These are phyloP conservation scores for Fusarium sp. DNA, from an alignment of 2,329 filamentous ascomycete species.

Conservation along the genomic window DNA sequence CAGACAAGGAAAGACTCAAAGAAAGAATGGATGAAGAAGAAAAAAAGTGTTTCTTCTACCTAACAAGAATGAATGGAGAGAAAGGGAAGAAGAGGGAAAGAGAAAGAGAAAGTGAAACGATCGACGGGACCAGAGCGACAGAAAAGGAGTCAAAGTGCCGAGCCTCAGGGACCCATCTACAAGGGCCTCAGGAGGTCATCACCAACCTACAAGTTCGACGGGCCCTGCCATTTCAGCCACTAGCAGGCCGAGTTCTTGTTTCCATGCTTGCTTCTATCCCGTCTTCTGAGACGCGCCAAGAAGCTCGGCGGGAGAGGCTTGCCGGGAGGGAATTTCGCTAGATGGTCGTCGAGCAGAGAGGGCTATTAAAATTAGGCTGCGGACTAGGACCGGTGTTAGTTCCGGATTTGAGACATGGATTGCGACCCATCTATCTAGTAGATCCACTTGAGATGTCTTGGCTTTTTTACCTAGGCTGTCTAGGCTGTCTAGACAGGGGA, in stretches of 20 bases:
- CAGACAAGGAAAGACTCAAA: slow-evolving; percentile 29
- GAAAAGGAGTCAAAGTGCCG: slow-evolving; percentile 21
- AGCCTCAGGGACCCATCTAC: slow-evolving; percentile 37
- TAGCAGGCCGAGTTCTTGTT: slow-evolving; percentile 1
- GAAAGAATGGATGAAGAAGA: neutral
- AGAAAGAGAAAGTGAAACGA: slow-evolving; percentile 3
- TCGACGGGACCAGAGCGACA: neutral
- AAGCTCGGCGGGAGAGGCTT: slow-evolving; percentile 31
- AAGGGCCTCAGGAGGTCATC: slow-evolving; percentile 40
- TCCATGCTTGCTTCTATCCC: neutral
- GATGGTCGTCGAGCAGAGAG: neutral
- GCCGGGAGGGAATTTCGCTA: neutral
- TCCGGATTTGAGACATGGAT: slow-evolving; percentile 1
- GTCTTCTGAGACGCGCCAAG: slow-evolving; percentile 26
- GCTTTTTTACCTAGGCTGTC: too few relatives aligned
- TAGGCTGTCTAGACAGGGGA: neutral
- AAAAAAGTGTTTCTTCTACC: neutral
- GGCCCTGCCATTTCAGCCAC: slow-evolving; percentile 26
- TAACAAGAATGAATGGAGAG: slow-evolving; percentile 10
- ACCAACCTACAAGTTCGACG: slow-evolving; percentile 21
- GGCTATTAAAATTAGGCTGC: slow-evolving; percentile 11
- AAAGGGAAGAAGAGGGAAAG: neutral
- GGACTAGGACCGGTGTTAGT: slow-evolving; percentile 10
- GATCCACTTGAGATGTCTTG: slow-evolving; percentile 5
- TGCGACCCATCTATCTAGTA: neutral